Base-by-base conservation (phyloP, 768 basidiomycete species). In the Amanita inopinata region DNA sequence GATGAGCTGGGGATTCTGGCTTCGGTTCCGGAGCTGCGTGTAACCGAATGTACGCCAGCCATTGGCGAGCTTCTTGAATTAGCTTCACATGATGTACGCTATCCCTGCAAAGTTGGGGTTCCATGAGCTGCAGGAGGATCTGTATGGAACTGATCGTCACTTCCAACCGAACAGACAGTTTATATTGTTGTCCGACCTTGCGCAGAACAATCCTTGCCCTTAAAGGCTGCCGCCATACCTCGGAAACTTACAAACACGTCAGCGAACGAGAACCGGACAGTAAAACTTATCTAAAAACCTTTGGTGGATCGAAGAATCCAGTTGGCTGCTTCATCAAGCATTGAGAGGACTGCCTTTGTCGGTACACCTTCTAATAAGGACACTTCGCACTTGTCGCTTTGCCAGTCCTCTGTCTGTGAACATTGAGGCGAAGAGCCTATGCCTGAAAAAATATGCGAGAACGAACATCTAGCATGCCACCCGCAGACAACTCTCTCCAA, bases 361-460 rank as follows among this genome's bases (percentile, higher is more conserved):
- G 76, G 69, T 19, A 80, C 57, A 5, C 70, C 67, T 60, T 92
- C 85, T 7, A 80, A 66, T 3, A 93, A 64, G 0, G 78, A 74
- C 0, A 93, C 70, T 14, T 89, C 89, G 51, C 80, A 83, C 61
- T 91, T 92, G 49, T 96, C 91, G 45, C 83, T 73, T 57, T 89
- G 86, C 80, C 86, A 89, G 52, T 91, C 88, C 67, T 91, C 89
- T 47, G 74, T 67, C 88, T 90, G 56, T 45, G 38, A 56, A 47
- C 49, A 34, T 9, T 49, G 35, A 50, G 41, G 36, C 40, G 40
- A 36, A 47, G 23, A 40, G 24, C 46, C 30, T 37, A 23, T 50
- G 39, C n/a, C n/a, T 37, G 42, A 39, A 18, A 33, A 34, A 34
- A 35, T 15, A 50, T 17, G 39, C n/a, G 45, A 48, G 47, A 46